These are phyloP conservation scores for Dactylis glomerata DNA, from an alignment of 176 grass and related monocot genomes.

Conservation along the genomic window DNA sequence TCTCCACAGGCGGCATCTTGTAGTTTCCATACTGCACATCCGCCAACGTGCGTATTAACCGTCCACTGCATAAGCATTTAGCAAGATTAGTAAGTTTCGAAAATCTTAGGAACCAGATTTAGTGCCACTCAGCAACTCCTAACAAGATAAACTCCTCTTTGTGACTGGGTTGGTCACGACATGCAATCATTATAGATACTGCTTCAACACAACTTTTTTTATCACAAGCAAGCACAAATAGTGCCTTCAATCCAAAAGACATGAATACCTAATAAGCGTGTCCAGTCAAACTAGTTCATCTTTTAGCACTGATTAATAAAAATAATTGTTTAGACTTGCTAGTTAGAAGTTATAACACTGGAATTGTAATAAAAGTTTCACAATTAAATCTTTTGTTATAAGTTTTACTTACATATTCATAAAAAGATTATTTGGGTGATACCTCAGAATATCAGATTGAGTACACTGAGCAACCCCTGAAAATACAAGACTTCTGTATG, in stretches of 20 bases:
- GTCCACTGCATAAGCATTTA: constrained; percentile 58
- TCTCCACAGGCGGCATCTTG: constrained; percentile 81
- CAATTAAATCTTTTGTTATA: not conserved
- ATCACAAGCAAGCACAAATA: not conserved
- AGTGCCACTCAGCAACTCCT: not conserved
- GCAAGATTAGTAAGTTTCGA: constrained; percentile 24
- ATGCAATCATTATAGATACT: not conserved
- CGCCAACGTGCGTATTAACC: constrained; percentile 76
- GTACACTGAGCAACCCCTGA: not conserved
- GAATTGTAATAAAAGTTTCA: not conserved
- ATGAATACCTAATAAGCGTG: not conserved
- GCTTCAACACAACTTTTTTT: not conserved
- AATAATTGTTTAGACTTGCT: not conserved
- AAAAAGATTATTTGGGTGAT: not conserved
- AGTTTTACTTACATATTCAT: not conserved
- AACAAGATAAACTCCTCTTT: not conserved
- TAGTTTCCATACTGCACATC: constrained; percentile 88
- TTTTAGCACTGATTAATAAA: not conserved
- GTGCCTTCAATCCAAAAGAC: not conserved
- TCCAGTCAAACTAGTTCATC: not conserved
- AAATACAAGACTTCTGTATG: not conserved
- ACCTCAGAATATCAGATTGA: not conserved
- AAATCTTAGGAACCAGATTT: not conserved
- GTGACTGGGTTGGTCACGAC: not conserved
- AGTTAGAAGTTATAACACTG: not conserved